Evolutionary conservation across 768 basidiomycete species (phyloP), one percentile per base, ranked within the genome.

Genomic region (Tylopilus rubrobrunneus): DNA sequence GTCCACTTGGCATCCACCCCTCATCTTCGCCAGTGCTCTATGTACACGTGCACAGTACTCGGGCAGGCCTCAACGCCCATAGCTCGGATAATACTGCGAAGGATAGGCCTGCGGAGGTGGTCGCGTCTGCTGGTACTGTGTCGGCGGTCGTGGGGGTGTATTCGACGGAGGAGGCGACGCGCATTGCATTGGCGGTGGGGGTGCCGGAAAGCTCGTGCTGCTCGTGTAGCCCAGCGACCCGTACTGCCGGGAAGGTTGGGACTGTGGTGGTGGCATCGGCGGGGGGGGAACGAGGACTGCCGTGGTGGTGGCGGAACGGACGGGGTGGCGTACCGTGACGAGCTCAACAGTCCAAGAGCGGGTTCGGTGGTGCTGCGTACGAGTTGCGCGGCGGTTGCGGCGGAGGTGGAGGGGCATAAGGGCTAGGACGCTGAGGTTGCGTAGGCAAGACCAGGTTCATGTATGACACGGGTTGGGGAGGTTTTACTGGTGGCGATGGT

Each of bases 81-180:
- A 73, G 17, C 62, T 62, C 48, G 62, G 68, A 56, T 74, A 67
- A 41, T 67, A 61, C 36, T 67, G 62, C 6, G 55, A 15, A 23
- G 59, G 52, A 56, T 69, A 68, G 0, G 64, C 64, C 31, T 73
- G 67, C 29, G 72, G 62, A 12, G 66, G 69, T 17, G 71, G 71
- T 14, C 58, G 63, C 45, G 62, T 58, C 25, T 53, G 45, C 36
- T 69, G 69, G 52, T 72, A 62, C 25, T 66, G 68, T 25, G 61
- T 57, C 11, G 56, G 58, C 4, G 58, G 61, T 40, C 56, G 67
- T 14, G 65, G 40, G 1, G 46, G 17, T 4, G 50, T 44, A 23
- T 40, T 50, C n/a, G 67, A 40, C 1, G 59, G 56, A 31, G 56
- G 41, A 40, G 63, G 60, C 19, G 60, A 57, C 10, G 60, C 39